phyloP scores from a whole-genome alignment of 2,329 filamentous ascomycete species.

The Colletotrichum sidae region DNA sequence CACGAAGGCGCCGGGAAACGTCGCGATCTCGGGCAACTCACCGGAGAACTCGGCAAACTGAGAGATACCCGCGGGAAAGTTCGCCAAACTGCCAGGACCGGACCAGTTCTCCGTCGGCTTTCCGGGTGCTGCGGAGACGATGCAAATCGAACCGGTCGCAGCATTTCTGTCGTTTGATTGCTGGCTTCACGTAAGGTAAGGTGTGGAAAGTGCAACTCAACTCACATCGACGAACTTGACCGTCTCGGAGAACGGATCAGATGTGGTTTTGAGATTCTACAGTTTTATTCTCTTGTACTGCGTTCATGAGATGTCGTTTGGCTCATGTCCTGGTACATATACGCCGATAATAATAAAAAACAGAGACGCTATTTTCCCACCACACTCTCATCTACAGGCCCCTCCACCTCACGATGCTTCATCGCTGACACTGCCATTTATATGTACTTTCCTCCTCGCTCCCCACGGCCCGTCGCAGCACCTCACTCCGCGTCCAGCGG shows the following conservation, averaged over 20 bases:
- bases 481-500: slow-evolving; percentile 80
- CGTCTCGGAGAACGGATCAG: too few species aligned
- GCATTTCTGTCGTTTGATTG: not conserved
- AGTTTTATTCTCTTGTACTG: not conserved
- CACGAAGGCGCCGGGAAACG: slow-evolving; percentile 23
- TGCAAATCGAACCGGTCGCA: not conserved
- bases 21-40: slow-evolving; percentile 15
- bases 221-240: too few species aligned
- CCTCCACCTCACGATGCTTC: too few species aligned
- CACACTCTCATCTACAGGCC: too few species aligned
- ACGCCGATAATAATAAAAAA: too few species aligned
- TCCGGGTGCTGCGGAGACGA: not conserved
- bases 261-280: too few species aligned
- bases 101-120: not conserved
- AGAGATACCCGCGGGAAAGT: slow-evolving; percentile 7
- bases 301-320: not conserved
- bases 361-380: too few species aligned
- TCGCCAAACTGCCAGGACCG: slow-evolving; percentile 27
- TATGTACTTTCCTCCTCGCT: too few species aligned
- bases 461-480: too few species aligned
- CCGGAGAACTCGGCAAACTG: slow-evolving; percentile 11
- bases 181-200: too few species aligned
- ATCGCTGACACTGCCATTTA: too few species aligned
- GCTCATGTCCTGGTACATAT: not conserved
- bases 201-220: too few species aligned